phyloP scores from a whole-genome alignment of 1,284 basidiomycete species.

The Cryptococcus sp. region DNA sequence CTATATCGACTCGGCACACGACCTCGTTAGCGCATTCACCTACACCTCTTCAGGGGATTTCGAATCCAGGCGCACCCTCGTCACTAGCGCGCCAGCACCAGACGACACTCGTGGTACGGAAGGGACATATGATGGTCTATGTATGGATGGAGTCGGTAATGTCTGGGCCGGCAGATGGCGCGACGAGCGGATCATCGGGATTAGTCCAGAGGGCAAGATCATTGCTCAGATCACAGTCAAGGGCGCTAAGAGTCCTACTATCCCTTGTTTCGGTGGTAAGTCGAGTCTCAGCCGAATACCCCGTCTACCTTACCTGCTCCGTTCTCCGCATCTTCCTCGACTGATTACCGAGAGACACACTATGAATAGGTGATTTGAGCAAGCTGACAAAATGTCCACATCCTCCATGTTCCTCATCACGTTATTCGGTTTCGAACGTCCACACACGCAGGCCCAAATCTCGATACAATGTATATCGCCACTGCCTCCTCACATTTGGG shows the following conservation, averaged over 20 bases:
- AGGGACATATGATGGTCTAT: conserved; percentile 49
- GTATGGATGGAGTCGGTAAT: conserved; percentile 47
- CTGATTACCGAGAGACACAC: too few relatives aligned
- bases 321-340: neutral
- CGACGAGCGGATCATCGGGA: conserved; percentile 44
- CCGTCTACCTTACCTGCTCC: neutral
- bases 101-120: conserved; percentile 16
- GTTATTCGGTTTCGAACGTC: too few relatives aligned
- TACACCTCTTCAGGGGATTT: conserved; percentile 36
- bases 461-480: conserved; percentile 44
- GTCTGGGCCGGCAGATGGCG: conserved; percentile 52
- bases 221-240: conserved; percentile 33
- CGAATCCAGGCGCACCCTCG: conserved; percentile 34
- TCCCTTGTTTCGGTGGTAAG: conserved; percentile 47
- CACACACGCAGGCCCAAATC: conserved; percentile 18
- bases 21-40: conserved; percentile 35
- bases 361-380: too few relatives aligned
- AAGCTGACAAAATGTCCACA: too few relatives aligned
- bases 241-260: conserved; percentile 39
- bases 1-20: conserved; percentile 49
- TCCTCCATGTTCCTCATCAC: too few relatives aligned
- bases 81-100: conserved; percentile 18
- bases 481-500: conserved; percentile 36
- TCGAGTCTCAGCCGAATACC: neutral
- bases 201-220: conserved; percentile 39